These are phyloP conservation scores for Aethionema arabicum DNA, from an alignment of 345 rosid genomes.

Conservation along the genomic window DNA sequence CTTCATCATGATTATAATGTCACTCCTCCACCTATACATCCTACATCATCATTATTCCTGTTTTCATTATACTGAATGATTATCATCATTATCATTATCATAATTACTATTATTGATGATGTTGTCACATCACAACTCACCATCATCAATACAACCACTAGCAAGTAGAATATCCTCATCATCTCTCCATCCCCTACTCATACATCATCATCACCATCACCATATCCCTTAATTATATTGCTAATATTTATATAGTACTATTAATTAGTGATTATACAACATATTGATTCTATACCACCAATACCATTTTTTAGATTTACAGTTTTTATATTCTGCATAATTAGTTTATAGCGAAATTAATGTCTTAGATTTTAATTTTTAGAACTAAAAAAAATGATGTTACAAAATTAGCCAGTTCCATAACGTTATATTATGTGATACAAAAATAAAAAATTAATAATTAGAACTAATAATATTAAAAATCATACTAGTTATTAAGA, in stretches of 20 bases:
- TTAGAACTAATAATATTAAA: too few relatives aligned
- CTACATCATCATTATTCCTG: slow-evolving; percentile 25
- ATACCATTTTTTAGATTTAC: too few relatives aligned
- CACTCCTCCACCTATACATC: slow-evolving; percentile 33
- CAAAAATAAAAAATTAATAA: too few relatives aligned
- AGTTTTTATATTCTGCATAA: too few relatives aligned
- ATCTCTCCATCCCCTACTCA: slow-evolving; percentile 25
- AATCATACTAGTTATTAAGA: too few relatives aligned
- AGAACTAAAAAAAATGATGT: too few relatives aligned
- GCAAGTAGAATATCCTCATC: slow-evolving; percentile 34
- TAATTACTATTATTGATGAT: slow-evolving; percentile 36
- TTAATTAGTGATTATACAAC: background rate
- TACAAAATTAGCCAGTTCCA: too few relatives aligned
- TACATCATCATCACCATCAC: slow-evolving; percentile 25
- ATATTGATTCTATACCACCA: background rate
- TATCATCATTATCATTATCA: slow-evolving; percentile 24
- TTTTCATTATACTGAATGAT: background rate
- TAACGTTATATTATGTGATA: too few relatives aligned
- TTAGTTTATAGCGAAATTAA: too few relatives aligned
- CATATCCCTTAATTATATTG: slow-evolving; percentile 8
- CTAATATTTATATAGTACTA: background rate
- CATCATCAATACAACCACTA: slow-evolving; percentile 32
- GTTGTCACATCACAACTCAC: slow-evolving; percentile 34
- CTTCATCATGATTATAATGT: slow-evolving; percentile 33
- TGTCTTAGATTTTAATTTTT: too few relatives aligned